These are phyloP conservation scores for Alternaria incomplexa DNA, from an alignment of 2,329 filamentous ascomycete genomes.

Conservation along the genomic window DNA sequence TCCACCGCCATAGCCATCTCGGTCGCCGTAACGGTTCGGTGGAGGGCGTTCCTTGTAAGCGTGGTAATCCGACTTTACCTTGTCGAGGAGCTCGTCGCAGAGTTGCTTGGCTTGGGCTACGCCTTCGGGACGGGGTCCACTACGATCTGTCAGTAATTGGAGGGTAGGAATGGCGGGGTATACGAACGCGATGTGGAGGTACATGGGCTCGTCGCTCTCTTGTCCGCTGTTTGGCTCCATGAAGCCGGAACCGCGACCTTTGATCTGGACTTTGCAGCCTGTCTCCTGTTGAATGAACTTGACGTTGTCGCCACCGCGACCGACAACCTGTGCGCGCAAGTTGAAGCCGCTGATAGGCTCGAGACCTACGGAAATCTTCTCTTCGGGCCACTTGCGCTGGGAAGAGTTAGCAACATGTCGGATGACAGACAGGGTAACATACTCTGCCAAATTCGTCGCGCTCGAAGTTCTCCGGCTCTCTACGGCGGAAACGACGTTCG, in stretches of 20 bases:
- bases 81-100: slow-evolving; percentile 84
- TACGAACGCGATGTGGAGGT: slow-evolving; percentile 87
- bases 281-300: slow-evolving; percentile 98
- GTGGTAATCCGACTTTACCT: slow-evolving; percentile 89
- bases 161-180: background rate
- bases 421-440: slow-evolving; percentile 42
- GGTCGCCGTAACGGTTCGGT: slow-evolving; percentile 53
- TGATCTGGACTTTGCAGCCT: slow-evolving; percentile 95
- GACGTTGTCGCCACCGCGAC: slow-evolving; percentile 91
- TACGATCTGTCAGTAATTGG: slow-evolving; percentile 47
- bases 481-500: slow-evolving; percentile 86
- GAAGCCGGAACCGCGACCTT: slow-evolving; percentile 93
- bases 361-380: slow-evolving; percentile 88
- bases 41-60: slow-evolving; percentile 76
- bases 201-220: slow-evolving; percentile 97
- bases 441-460: slow-evolving; percentile 90
- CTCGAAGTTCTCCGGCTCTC: slow-evolving; percentile 81
- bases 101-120: slow-evolving; percentile 87
- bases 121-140: slow-evolving; percentile 84
- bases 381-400: slow-evolving; percentile 98
- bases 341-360: slow-evolving; percentile 96
- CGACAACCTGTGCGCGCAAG: slow-evolving; percentile 92
- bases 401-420: slow-evolving; percentile 28
- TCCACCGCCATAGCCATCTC: slow-evolving; percentile 47
- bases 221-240: slow-evolving; percentile 85